Base-by-base conservation (phyloP, 768 basidiomycete genomes). In the Pisolithus albus region DNA sequence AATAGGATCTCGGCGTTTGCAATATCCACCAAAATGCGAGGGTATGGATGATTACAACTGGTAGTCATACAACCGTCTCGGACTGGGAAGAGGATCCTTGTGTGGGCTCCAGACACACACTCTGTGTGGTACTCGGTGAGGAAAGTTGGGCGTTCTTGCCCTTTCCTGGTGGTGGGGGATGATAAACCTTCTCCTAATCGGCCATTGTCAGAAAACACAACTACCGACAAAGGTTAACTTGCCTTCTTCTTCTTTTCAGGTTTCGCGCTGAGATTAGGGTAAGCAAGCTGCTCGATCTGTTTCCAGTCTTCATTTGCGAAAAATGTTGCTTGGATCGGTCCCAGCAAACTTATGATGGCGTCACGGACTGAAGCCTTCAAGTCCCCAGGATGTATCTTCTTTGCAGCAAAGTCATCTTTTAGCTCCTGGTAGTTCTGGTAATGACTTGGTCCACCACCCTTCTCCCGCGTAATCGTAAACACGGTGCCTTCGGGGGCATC, bases 361-460 rank as follows among this genome's bases (percentile, higher is more conserved):
- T 83, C 80, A 40, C 79, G 77, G 15, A 95, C 89, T 0, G 82
- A 78, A 4, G 67, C 68, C 75, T 99, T 99, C 63, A 98, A 70
- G 68, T 96, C 96, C 30, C 82, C 84, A 7, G 96, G 96, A 66
- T 96, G 92, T 4, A 99, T 60, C 56, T 80, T 79, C 70, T 83
- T 86, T 52, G 74, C 77, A 28, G 75, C 80, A 63, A 92, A 99
- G 49, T 87, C 90, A 18, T 74, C 73, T 66, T 87, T 75, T 57
- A 97, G 64, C 43, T 79, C 78, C 13, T 77, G 76, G 66, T 81
- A 90, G 5, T 73, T 73, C 36, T 59, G 60, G 73, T 88, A 95
- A 67, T 96, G 91, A 49, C 79, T 72, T 47, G 82, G 71, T 11
- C 66, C 69, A 3, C 92, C 92, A 7, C 93, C 92, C 61, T 81